Conservation (phyloP, 2,329 filamentous ascomycete genomes). For the Neonectria neomacrospora region DNA sequence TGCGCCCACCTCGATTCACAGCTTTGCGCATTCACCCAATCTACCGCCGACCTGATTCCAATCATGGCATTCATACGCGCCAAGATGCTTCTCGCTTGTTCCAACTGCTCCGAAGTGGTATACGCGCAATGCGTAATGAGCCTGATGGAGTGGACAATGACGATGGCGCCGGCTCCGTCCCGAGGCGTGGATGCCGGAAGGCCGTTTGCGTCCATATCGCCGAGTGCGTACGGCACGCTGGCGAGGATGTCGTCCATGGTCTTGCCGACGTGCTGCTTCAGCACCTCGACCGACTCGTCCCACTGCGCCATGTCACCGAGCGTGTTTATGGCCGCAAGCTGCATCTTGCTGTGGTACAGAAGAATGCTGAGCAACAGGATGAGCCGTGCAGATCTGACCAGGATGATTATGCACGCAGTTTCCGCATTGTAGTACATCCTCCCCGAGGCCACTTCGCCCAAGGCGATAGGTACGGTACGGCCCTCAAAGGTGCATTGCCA, state of each 20-base stretch:
- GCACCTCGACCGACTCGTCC: slow-evolving; percentile 30
- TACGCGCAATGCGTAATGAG: slow-evolving; percentile 47
- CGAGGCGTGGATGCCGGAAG: slow-evolving; percentile 37
- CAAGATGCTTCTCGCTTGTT: slow-evolving; percentile 38
- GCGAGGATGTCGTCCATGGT: slow-evolving; percentile 48
- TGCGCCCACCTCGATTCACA: background rate
- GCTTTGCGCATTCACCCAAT: slow-evolving; percentile 5
- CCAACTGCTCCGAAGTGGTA: slow-evolving; percentile 38
- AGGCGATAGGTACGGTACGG: slow-evolving; percentile 41
- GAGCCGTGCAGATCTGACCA: slow-evolving; percentile 47
- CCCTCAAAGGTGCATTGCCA: slow-evolving; percentile 47
- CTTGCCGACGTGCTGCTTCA: slow-evolving; percentile 40
- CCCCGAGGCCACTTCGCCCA: slow-evolving; percentile 41
- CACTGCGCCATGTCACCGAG: slow-evolving; percentile 27
- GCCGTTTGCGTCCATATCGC: slow-evolving; percentile 43
- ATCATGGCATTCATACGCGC: slow-evolving; percentile 44
- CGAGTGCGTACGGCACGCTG: slow-evolving; percentile 47
- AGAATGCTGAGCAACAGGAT: slow-evolving; percentile 47
- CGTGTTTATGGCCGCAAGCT: slow-evolving; percentile 5
- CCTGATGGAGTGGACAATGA: slow-evolving; percentile 47
- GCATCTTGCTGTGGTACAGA: slow-evolving; percentile 37
- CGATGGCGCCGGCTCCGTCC: slow-evolving; percentile 47
- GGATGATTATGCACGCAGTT: slow-evolving; percentile 48
- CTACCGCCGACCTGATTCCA: slow-evolving; percentile 45
- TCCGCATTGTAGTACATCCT: slow-evolving; percentile 44